Evolutionary conservation across 306 rosid species (phyloP).

Genomic region (Quercus gilva): DNA sequence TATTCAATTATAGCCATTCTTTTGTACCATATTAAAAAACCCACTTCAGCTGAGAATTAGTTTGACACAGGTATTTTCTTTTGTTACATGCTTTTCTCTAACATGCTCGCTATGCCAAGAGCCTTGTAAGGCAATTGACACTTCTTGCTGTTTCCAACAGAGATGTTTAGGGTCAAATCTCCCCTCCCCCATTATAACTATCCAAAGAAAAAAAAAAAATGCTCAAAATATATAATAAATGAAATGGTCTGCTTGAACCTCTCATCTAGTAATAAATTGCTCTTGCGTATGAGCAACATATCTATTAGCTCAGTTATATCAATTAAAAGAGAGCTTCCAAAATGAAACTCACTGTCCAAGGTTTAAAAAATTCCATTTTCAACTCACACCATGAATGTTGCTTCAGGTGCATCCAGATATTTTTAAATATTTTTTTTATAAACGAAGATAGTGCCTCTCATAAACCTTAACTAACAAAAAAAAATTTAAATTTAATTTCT

Average conservation of each 20-base stretch:
- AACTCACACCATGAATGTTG: neutral
- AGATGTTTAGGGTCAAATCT: too few species aligned
- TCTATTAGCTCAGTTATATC: neutral
- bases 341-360: neutral
- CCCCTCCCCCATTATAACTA: too few species aligned
- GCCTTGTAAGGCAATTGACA: too few species aligned
- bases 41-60: conserved; percentile 27
- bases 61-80: conserved; percentile 12
- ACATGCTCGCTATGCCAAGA: neutral
- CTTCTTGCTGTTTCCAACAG: too few species aligned
- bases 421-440: neutral
- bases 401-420: neutral
- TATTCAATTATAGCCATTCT: conserved; percentile 29
- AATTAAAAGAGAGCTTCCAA: neutral
- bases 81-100: conserved; percentile 1
- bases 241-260: conserved; percentile 8
- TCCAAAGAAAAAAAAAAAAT: too few species aligned
- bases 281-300: conserved; percentile 7
- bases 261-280: conserved; percentile 14
- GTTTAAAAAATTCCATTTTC: neutral
- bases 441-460: neutral
- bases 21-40: conserved; percentile 28
- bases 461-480: neutral
- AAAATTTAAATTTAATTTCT: neutral
- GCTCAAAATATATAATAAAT: neutral